A percentile compares a stretch with the other conserved stretches of the same genome.
phyloP scores from a whole-genome alignment of 139 green algal genomes.

The Mesotaenium endlicherianum region DNA sequence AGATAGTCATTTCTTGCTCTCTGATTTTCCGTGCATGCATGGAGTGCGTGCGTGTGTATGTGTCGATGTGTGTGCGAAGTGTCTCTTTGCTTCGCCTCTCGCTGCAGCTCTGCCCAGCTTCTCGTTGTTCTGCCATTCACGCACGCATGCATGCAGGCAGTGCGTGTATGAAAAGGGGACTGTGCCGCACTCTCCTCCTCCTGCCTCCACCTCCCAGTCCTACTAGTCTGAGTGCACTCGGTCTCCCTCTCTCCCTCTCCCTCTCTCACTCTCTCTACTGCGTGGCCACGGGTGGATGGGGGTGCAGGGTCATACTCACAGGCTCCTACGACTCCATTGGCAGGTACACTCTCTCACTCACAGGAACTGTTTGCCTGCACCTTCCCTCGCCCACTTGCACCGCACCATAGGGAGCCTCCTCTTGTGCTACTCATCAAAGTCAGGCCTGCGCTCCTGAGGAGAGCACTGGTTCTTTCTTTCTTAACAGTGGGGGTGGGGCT shows the following conservation, averaged over 20 bases:
- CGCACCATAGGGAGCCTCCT: background rate
- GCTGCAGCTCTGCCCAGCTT: no score
- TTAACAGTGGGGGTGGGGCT: background rate
- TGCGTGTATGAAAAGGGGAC: no score
- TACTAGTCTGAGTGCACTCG: no score
- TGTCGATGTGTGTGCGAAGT: no score
- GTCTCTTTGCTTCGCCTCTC: no score
- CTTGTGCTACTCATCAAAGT: background rate
- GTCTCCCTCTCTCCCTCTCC: background rate
- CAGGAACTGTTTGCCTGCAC: background rate
- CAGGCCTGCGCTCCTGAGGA: background rate
- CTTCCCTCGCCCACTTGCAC: background rate
- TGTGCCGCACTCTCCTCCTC: no score
- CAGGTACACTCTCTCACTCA: slow-evolving; percentile 7
- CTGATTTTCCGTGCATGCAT: no score
- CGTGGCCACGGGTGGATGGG: background rate
- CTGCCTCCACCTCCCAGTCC: no score
- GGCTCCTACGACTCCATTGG: background rate
- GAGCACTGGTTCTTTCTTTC: background rate
- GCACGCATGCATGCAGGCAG: no score
- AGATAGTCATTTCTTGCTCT: no score
- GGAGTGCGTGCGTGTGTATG: no score
- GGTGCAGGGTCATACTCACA: background rate
- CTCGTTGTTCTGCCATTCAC: no score
- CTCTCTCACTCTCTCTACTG: background rate